A percentile compares a stretch with the other conserved stretches of the same genome.
Conservation (phyloP, 257 asterid genomes). For the Buddleja alternifolia region DNA sequence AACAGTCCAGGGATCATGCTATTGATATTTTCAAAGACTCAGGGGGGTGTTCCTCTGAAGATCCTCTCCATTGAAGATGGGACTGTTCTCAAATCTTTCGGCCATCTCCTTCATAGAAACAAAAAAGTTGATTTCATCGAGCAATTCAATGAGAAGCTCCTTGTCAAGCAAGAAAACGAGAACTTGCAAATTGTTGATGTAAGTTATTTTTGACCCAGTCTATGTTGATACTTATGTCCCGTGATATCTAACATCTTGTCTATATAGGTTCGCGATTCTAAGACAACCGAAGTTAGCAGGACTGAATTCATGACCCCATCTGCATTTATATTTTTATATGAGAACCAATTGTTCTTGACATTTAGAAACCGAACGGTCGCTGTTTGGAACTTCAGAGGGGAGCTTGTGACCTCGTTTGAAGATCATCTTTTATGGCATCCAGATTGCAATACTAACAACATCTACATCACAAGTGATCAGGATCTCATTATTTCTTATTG, state of each 20-base stretch:
- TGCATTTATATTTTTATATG: slow-evolving; percentile 83
- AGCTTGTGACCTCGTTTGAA: slow-evolving; percentile 85
- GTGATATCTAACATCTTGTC: slow-evolving; percentile 32
- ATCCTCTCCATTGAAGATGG: slow-evolving; percentile 90
- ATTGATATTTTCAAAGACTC: slow-evolving; percentile 63
- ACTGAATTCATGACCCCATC: slow-evolving; percentile 89
- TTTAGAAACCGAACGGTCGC: slow-evolving; percentile 82
- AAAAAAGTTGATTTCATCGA: slow-evolving; percentile 91
- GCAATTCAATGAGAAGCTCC: slow-evolving; percentile 87
- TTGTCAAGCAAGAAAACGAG: slow-evolving; percentile 89
- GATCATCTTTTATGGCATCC: slow-evolving; percentile 92
- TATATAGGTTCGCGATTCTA: slow-evolving; percentile 68
- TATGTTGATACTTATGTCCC: background rate
- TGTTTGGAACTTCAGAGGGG: slow-evolving; percentile 93
- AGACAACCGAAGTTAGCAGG: slow-evolving; percentile 77
- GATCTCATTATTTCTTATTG: slow-evolving; percentile 85
- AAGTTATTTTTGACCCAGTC: slow-evolving; percentile 31
- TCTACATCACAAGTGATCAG: slow-evolving; percentile 86
- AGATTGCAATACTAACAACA: slow-evolving; percentile 87
- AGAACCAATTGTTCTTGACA: slow-evolving; percentile 82
- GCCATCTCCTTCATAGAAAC: slow-evolving; percentile 76
- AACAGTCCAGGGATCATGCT: slow-evolving; percentile 90
- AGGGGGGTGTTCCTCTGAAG: slow-evolving; percentile 72
- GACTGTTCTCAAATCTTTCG: slow-evolving; percentile 75
- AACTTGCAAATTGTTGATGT: slow-evolving; percentile 87